phyloP scores from a whole-genome alignment of 2,329 filamentous ascomycete species.

The Teratosphaeria epicoccoides region DNA sequence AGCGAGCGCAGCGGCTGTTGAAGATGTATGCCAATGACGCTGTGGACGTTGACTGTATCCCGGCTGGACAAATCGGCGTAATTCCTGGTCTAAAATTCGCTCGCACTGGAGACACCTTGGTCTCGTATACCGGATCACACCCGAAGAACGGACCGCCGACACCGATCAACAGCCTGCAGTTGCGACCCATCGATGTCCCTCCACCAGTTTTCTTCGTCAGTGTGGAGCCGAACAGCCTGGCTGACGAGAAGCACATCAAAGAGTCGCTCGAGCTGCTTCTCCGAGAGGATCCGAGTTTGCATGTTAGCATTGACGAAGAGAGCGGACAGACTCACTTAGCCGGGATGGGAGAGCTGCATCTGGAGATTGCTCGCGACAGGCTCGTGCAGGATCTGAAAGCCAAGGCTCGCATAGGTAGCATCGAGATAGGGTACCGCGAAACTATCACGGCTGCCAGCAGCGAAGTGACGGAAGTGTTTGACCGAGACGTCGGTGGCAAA shows the following conservation, averaged over 20 bases:
- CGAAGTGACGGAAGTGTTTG: slow-evolving; percentile 54
- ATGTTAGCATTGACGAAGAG: slow-evolving; percentile 75
- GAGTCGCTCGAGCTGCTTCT: slow-evolving; percentile 67
- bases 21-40: slow-evolving; percentile 86
- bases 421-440: slow-evolving; percentile 94
- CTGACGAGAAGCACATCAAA: slow-evolving; percentile 70
- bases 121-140: slow-evolving; percentile 57
- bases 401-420: slow-evolving; percentile 74
- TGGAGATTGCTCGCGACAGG: slow-evolving; percentile 84
- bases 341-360: slow-evolving; percentile 91
- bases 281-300: slow-evolving; percentile 83
- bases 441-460: slow-evolving; percentile 51
- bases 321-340: slow-evolving; percentile 87
- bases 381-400: slow-evolving; percentile 81
- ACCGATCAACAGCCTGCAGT: slow-evolving; percentile 62
- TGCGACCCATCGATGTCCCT: slow-evolving; percentile 79
- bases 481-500: slow-evolving; percentile 71
- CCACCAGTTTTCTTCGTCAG: slow-evolving; percentile 96
- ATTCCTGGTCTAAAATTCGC: slow-evolving; percentile 81
- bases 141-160: slow-evolving; percentile 54
- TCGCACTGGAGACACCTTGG: slow-evolving; percentile 85
- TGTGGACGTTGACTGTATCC: slow-evolving; percentile 69
- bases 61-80: slow-evolving; percentile 85
- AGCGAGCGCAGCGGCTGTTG: slow-evolving; percentile 68
- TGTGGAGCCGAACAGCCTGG: slow-evolving; percentile 67